Base-by-base conservation (phyloP, 2,329 filamentous ascomycete genomes). In the Epichloe hybrida region DNA sequence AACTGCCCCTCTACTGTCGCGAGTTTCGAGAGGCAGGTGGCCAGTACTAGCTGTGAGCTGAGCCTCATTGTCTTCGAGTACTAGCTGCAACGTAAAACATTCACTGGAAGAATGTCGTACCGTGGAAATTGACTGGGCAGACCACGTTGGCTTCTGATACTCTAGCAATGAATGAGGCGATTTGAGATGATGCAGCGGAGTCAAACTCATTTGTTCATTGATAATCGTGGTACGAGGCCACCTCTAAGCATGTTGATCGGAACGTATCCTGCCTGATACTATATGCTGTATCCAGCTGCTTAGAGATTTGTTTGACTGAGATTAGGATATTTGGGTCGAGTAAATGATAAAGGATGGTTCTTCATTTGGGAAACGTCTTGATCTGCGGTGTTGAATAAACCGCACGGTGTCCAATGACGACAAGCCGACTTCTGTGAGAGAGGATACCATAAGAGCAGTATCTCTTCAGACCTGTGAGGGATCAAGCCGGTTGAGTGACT, bases 1-100 rank as follows among this genome's bases (percentile, higher is more conserved):
- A 61, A 65, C 53, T 77, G 76, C 17, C 69, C 73, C 20, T 50
- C 46, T 27, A 50, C 50, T 37, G 46, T 54, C 35, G 51, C 21
- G 3, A 56, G 49, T 21, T 53, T 43, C n/a, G 52, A 44, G n/a
- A 57, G 56, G 48, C 56, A 50, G 35, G 59, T 46, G 36, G 47
- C 53, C 53, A 57, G 54, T 20, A 51, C 49, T 15, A 55, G 48
- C 49, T 42, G 27, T 17, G 39, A 44, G 48, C 38, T 42, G 39
- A 52, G 52, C 54, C 57, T 59, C 55, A 58, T 64, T 52, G 46
- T 49, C 5, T 37, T 15, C 35, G 27, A 35, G 3, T 12, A n/a
- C 15, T 37, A 21, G 17, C 13, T 34, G 15, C n/a, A 13, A 27
- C 21, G 13, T n/a, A 27, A n/a, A 7, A 8, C 7, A 12, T 15